A percentile compares a stretch with the other conserved stretches of the same genome.
These are phyloP conservation scores for Pseudisothecium myosuroides DNA, from an alignment of 225 moss, liverwort and hornwort species.

Conservation along the genomic window DNA sequence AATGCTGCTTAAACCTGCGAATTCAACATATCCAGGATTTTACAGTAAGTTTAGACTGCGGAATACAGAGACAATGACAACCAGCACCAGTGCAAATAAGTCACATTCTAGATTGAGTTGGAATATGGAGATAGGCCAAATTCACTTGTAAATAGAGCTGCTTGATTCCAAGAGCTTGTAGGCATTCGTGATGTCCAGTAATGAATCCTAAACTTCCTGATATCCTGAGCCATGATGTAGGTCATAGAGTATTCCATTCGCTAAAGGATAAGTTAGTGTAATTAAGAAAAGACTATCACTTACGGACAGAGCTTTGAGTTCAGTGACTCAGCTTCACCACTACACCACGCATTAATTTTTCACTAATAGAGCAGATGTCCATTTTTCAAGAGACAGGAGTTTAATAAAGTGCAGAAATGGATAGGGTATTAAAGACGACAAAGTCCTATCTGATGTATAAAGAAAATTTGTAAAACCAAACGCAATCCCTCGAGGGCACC, in stretches of 20 bases:
- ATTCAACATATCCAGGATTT: neutral
- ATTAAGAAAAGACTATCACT: neutral
- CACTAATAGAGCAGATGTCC: neutral
- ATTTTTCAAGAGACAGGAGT: neutral
- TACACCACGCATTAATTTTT: neutral
- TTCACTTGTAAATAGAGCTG: neutral
- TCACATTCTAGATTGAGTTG: neutral
- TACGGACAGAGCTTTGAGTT: neutral
- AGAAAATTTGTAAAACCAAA: neutral
- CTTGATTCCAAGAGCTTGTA: neutral
- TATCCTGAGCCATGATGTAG: neutral
- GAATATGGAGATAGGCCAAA: neutral
- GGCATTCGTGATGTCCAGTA: neutral
- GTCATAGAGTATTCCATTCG: neutral
- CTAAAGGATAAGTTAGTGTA: neutral
- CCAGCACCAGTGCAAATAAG: neutral
- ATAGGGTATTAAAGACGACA: neutral
- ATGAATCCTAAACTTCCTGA: neutral
- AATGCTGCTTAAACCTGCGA: conserved; percentile 64
- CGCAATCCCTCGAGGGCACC: neutral
- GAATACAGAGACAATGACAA: neutral
- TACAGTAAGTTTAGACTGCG: neutral
- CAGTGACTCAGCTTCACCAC: neutral
- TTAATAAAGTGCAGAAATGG: neutral
- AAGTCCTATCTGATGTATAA: neutral